Evolutionary conservation across 768 basidiomycete species (phyloP), one percentile per base, ranked within the genome.

Genomic region (Auriculariales sp.): DNA sequence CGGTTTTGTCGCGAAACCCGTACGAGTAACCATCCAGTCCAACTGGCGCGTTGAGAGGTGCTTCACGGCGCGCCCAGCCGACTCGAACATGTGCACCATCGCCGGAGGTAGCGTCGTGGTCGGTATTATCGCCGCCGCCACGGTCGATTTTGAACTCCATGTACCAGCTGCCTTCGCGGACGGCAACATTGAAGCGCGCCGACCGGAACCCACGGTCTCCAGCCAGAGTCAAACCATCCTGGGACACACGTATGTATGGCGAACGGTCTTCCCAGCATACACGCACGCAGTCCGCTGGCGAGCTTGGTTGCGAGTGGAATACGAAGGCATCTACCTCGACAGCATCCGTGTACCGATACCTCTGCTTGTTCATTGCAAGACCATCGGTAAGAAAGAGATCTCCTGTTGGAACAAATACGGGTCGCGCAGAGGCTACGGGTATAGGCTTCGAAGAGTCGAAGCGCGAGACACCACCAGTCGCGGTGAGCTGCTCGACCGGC

Each of bases 1-100:
- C 94, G 0, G 81, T 82, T 57, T 81, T 90, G 73, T 99, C 95
- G 47, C 94, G 79, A 57, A 81, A 73, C 4, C 83, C 90, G 59
- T 98, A 98, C 53, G 82, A 83, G 63, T 98, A 97, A 2, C 84
- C 93, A 58, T 99, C 95, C 10, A 93, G 66, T 0, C 95, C 95
- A 14, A 80, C 91, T 0, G 95, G 95, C 0, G 79, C 90, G 56
- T 95, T 94, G 35, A 98, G 69, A n/a, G 86, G 80, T 5, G 91
- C 86, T 64, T 99, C 95, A 50, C 95, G 72, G 32, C 95, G 70
- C 2, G 78, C 94, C 80, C 90, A 94, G 1, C 95, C 95, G 1
- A 98, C 66, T 15, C 95, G 71, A 30, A 98, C 83, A 65, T 97
- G 83, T 48, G 86, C 76, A 24, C 83, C 87, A 60, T 83, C 79